Evolutionary conservation across 345 rosid species (phyloP).

Genomic region (Sisymbrium altissimum): DNA sequence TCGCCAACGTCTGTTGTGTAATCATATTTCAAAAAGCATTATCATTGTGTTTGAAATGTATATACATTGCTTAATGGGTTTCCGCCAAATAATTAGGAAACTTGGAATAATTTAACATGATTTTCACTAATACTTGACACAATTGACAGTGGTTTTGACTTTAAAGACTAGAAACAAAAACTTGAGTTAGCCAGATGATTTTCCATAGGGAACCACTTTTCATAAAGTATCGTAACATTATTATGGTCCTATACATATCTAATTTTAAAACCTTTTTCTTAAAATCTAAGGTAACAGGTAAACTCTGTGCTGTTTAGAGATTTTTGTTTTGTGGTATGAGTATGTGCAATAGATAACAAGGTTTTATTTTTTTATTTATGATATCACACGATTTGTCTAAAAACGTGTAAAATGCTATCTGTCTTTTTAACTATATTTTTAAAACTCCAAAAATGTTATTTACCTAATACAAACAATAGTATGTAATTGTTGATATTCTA

Average conservation of each 20-base stretch:
- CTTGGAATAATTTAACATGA: neutral
- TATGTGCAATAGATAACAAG: neutral
- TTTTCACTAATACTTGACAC: constrained; percentile 7
- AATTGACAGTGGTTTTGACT: constrained; percentile 31
- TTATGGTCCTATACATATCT: neutral
- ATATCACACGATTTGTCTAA: neutral
- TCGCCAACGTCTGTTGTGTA: constrained; percentile 21
- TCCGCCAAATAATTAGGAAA: neutral
- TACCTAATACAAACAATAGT: neutral
- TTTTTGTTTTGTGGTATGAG: neutral
- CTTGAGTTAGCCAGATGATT: constrained; percentile 30
- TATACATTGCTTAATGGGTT: constrained; percentile 8
- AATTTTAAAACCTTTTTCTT: neutral
- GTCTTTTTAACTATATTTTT: no score
- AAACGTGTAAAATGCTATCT: neutral
- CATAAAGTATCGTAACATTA: constrained; percentile 20
- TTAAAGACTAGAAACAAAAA: constrained; percentile 26
- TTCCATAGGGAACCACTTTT: constrained; percentile 17
- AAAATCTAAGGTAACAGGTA: neutral
- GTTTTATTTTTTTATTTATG: no score
- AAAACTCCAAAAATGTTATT: neutral
- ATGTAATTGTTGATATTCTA: no score
- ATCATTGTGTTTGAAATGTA: constrained; percentile 21
- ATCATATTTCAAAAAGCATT: constrained; percentile 27
- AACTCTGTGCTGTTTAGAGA: neutral